Base-by-base conservation (phyloP, 305 asterid species). In the Solanum hybrid region DNA sequence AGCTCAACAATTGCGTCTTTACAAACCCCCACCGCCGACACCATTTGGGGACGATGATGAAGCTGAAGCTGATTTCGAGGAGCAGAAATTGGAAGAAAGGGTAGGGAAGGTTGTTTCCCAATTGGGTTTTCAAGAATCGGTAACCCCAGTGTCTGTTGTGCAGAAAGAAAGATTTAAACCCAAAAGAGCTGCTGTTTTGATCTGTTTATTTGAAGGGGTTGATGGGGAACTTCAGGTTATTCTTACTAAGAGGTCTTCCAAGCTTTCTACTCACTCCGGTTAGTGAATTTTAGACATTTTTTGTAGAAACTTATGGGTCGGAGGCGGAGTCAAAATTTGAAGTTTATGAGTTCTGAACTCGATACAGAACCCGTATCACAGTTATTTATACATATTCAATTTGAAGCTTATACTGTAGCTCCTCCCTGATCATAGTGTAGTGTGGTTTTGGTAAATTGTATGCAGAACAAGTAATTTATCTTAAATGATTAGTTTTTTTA, bases 231-330 rank as follows among this genome's bases (percentile, higher is more conserved):
- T 94, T n/a, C 92, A 98, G 87, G 98, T 97, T 51, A 95, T 97
- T 91, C 98, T 97, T 82, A 96, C 98, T 11, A 95, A 95, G 94
- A 92, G 99, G 92, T 95, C 99, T 31, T 95, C 98, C 3, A 94
- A 87, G 87, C 97, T 96, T 64, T 97, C 99, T 77, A 92, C 98
- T 91, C 99, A 97, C 90, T 96, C 99, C 81, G 98, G 99, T 97
- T 89, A 85, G 97, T 90, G 24, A 67, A 33, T 61, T 2, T 34
- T 28, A 10, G 4, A 31, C 31, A 18, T 85, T 16, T 85, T 31
- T 31, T 31, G 33, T 31, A 31, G 33, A 31, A 31, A 31, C 33
- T 31, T 64, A 22, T 22, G 28, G 74, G 64, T 46, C 0, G 64
- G 10, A 18, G 69, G 1, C 0, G 2, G 78, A 73, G 22, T 28